phyloP scores from a whole-genome alignment of 2,329 filamentous ascomycete genomes.

The Neodidymelliopsis sp. region DNA sequence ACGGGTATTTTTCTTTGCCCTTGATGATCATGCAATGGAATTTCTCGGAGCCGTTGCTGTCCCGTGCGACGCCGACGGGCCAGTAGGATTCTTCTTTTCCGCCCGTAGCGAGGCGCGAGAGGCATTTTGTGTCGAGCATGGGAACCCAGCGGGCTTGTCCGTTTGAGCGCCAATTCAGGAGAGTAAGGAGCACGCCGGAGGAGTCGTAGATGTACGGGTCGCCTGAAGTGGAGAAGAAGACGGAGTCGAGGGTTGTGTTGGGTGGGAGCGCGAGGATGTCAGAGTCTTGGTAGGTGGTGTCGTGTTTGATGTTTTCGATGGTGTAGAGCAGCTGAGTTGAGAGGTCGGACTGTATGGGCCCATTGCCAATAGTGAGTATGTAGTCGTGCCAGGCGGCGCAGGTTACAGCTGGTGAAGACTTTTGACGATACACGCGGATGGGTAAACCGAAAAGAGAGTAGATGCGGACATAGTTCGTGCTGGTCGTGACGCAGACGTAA shows the following conservation, averaged over 20 bases:
- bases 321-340: conserved; percentile 82
- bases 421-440: conserved; percentile 87
- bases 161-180: conserved; percentile 88
- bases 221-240: conserved; percentile 93
- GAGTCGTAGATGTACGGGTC: conserved; percentile 97
- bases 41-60: conserved; percentile 83
- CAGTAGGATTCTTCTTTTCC: conserved; percentile 92
- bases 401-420: conserved; percentile 87
- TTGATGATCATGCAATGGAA: conserved; percentile 99
- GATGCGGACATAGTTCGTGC: conserved; percentile 85
- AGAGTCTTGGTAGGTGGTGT: conserved; percentile 93
- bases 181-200: conserved; percentile 83
- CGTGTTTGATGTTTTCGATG: conserved; percentile 91
- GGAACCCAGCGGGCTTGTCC: conserved; percentile 92
- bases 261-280: conserved; percentile 86
- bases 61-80: conserved; percentile 89
- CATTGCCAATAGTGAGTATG: conserved; percentile 94
- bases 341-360: conserved; percentile 80
- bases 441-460: conserved; percentile 94
- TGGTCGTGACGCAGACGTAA: conserved; percentile 89
- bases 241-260: conserved; percentile 74
- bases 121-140: conserved; percentile 84
- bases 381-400: conserved; percentile 96
- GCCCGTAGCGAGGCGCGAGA: conserved; percentile 82
- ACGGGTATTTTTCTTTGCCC: conserved; percentile 82